Percentiles rank a stretch among this genome's conserved stretches.
phyloP scores from a whole-genome alignment of 208 protist genomes.

The Spironucleus salmonicida region DNA sequence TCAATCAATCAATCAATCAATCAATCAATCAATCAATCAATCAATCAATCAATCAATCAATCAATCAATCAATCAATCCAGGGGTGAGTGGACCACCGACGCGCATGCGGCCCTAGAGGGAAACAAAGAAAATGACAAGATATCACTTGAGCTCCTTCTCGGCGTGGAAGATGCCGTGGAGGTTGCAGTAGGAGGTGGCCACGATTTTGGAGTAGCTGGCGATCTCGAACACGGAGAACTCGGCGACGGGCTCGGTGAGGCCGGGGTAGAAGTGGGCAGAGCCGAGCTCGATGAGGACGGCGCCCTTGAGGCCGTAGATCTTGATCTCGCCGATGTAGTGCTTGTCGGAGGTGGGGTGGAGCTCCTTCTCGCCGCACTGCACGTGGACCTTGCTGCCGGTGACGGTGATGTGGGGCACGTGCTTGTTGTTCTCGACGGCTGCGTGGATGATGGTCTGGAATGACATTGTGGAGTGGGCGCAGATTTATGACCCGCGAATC shows the following conservation, averaged over 20 bases:
- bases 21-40: too few relatives aligned
- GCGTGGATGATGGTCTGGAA: too few relatives aligned
- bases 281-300: background rate
- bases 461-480: too few relatives aligned
- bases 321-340: slow-evolving; percentile 17
- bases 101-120: too few relatives aligned
- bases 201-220: background rate
- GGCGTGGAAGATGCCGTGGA: background rate
- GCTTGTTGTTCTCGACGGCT: slow-evolving; percentile 17
- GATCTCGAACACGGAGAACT: background rate
- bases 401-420: background rate
- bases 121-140: too few relatives aligned
- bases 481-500: too few relatives aligned
- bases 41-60: too few relatives aligned
- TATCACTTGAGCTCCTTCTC: slow-evolving; percentile 13
- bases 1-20: too few relatives aligned
- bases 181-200: slow-evolving; percentile 5
- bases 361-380: background rate
- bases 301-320: slow-evolving; percentile 8
- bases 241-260: background rate
- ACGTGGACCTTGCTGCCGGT: background rate
- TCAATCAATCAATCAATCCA: too few relatives aligned
- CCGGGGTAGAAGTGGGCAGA: background rate
- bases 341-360: slow-evolving; percentile 14
- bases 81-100: too few relatives aligned